Evolutionary conservation across 495 filamentous ascomycete species (phyloP).

Genomic region (Tuber calosporum): DNA sequence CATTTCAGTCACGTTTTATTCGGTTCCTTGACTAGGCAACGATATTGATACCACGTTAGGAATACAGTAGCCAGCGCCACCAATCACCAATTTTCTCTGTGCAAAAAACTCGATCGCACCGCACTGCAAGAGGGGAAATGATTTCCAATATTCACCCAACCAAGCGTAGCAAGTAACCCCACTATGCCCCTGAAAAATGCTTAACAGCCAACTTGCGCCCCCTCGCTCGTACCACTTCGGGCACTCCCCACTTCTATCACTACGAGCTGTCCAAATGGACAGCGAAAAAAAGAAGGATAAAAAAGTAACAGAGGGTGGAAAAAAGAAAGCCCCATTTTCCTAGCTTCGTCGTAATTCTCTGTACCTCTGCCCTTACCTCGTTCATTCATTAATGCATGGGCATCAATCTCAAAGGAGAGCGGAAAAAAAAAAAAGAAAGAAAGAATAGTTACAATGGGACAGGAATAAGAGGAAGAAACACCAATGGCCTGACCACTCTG

Average conservation of each 20-base stretch:
- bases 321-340: conserved; percentile 11
- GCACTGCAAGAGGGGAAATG: neutral
- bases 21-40: neutral
- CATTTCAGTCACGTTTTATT: neutral
- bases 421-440: conserved; percentile 15
- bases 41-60: neutral
- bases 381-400: conserved; percentile 6
- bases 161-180: neutral
- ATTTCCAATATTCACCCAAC: neutral
- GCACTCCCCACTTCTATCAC: neutral
- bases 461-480: conserved; percentile 22
- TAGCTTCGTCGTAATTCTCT: neutral
- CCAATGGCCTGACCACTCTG: conserved; percentile 21
- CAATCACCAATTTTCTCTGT: neutral
- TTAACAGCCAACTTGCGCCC: neutral
- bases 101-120: neutral
- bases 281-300: neutral
- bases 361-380: neutral
- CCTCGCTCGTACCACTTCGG: neutral
- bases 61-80: neutral
- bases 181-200: conserved; percentile 5
- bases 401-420: conserved; percentile 9
- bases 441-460: conserved; percentile 32
- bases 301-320: conserved; percentile 8
- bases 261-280: neutral